Base-by-base conservation (phyloP, 169 alveolate species). In the Sarcocystis neurona region DNA sequence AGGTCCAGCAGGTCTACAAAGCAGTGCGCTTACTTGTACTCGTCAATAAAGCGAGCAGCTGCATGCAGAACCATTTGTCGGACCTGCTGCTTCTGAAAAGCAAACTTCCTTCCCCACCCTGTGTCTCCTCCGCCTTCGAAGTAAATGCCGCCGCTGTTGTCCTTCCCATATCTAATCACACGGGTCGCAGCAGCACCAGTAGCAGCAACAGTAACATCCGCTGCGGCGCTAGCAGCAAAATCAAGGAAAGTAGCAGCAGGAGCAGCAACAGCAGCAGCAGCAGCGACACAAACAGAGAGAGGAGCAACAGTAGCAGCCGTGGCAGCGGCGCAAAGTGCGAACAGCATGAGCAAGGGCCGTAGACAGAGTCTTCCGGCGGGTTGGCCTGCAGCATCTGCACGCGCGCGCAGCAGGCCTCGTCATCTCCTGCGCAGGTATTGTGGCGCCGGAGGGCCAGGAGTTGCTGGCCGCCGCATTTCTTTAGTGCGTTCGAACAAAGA, bases 121-220 rank as follows among this genome's bases (percentile, higher is more conserved):
- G 94, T 87, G 43, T 92, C 95, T 6, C 93, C 94, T 2, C 95
- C 95, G 63, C 89, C 90, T 60, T 92, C 95, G 77, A 92, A 92
- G 84, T 92, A 92, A 41, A 92, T 92, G 34, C 95, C 95, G 5
- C 95, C 95, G 56, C 78, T 53, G 77, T 90, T 70, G 66, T 84
- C 47, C 30, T 82, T 75, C 39, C 90, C 90, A 44, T 85, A 85
- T 5, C 90, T 85, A 70, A 15, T 44, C 34, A 30, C 87, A 46
- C 30, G 44, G 8, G 3, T n/a, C 10, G 23, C 27, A 20, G 37
- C 46, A 41, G 58, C n/a, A 6, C 43, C 43, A 32, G 4, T 47
- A 15, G 23, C 50, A 27, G 23, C 34, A 70, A 32, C 50, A 70
- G 79, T 47, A 27, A 48, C 27, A 15, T 15, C 27, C 6, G 60